Conservation (phyloP, 1,139 yeast species). For the Lodderomyces metapsilosis region DNA sequence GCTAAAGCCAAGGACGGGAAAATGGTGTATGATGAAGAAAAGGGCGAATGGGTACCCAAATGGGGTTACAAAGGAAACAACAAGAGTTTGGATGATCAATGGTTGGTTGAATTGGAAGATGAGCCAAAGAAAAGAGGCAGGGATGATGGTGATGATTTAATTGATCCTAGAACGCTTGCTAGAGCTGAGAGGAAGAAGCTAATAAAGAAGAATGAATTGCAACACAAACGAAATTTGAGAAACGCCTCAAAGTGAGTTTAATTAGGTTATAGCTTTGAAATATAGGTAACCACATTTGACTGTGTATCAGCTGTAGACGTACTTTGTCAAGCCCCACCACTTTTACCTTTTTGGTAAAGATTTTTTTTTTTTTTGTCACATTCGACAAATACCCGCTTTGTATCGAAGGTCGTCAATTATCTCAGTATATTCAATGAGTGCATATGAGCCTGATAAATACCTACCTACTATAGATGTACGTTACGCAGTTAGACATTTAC, state of each 20-base stretch:
- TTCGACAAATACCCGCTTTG: no score
- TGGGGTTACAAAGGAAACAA: slow-evolving; percentile 98
- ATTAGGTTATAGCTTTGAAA: not conserved
- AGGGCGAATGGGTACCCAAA: slow-evolving; percentile 94
- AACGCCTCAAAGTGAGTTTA: slow-evolving; percentile 17
- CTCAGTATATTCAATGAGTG: slow-evolving; percentile 12
- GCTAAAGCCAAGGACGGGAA: slow-evolving; percentile 90
- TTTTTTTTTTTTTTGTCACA: no score
- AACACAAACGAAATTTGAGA: slow-evolving; percentile 78
- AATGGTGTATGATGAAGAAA: slow-evolving; percentile 83
- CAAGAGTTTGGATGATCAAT: slow-evolving; percentile 82
- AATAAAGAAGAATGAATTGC: slow-evolving; percentile 81
- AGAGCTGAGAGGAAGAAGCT: slow-evolving; percentile 84
- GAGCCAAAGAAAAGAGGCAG: slow-evolving; percentile 38
- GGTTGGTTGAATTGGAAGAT: slow-evolving; percentile 95
- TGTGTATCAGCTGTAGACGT: no score
- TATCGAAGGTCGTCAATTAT: not conserved
- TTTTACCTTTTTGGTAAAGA: not conserved
- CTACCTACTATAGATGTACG: slow-evolving; percentile 72
- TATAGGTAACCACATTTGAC: no score
- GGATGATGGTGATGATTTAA: slow-evolving; percentile 65
- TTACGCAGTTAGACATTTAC: slow-evolving; percentile 11
- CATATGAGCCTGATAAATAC: slow-evolving; percentile 28
- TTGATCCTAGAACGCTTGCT: slow-evolving; percentile 80
- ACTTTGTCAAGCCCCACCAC: not conserved